Evolutionary conservation across 225 moss, liverwort and hornwort genomes (phyloP).

Genomic region (Pseudisothecium myosuroides): DNA sequence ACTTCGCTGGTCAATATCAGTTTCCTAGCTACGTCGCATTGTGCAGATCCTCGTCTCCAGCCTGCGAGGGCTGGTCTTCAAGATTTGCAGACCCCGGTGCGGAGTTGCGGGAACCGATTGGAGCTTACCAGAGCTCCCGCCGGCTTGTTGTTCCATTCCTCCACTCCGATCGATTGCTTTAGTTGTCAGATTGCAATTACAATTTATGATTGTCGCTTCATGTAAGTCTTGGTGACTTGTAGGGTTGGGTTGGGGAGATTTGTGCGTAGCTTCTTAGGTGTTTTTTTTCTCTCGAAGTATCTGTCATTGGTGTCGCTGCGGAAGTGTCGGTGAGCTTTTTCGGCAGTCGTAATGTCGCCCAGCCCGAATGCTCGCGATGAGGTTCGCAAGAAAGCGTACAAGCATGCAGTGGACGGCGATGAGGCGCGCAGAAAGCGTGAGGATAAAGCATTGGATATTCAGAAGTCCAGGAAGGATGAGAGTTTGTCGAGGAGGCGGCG

Average conservation of each 20-base stretch:
- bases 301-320: background rate
- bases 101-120: background rate
- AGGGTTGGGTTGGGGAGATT: background rate
- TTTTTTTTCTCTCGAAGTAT: background rate
- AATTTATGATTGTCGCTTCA: background rate
- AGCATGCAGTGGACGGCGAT: slow-evolving; percentile 25
- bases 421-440: slow-evolving; percentile 30
- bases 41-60: background rate
- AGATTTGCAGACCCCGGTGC: background rate
- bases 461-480: slow-evolving; percentile 26
- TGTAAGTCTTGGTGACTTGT: background rate
- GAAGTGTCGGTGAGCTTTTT: background rate
- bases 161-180: background rate
- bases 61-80: background rate
- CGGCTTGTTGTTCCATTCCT: background rate
- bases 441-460: slow-evolving; percentile 9
- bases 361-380: slow-evolving; percentile 33
- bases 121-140: background rate
- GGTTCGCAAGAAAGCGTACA: slow-evolving; percentile 34
- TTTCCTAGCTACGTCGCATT: background rate
- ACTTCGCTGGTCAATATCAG: background rate
- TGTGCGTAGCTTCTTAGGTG: background rate
- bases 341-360: slow-evolving; percentile 15
- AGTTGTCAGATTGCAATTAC: background rate
- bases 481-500: slow-evolving; percentile 24